A percentile compares a stretch with the other conserved stretches of the same genome.
phyloP scores from a whole-genome alignment of 2,329 filamentous ascomycete species.

The Aureobasidium pullulans region DNA sequence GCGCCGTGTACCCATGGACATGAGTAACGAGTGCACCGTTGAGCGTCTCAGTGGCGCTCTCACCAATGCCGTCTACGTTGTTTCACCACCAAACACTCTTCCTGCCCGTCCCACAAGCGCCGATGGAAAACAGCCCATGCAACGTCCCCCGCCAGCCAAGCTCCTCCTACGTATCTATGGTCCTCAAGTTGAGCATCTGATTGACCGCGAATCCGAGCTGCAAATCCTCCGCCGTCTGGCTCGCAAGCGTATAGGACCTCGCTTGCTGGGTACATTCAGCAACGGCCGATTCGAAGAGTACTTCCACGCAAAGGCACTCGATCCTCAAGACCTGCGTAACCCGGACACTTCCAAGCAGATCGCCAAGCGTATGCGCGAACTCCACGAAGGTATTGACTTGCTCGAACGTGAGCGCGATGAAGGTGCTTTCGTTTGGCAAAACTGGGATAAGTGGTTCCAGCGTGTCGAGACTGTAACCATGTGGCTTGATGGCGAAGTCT shows the following conservation, averaged over 20 bases:
- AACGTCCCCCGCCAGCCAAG: constrained; percentile 49
- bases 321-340: constrained; percentile 65
- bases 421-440: constrained; percentile 79
- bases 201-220: constrained; percentile 85
- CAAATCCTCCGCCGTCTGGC: constrained; percentile 78
- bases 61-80: constrained; percentile 94
- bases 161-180: constrained; percentile 88
- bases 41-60: constrained; percentile 80
- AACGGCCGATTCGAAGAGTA: constrained; percentile 97
- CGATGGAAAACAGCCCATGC: constrained; percentile 25
- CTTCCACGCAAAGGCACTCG: constrained; percentile 77
- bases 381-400: constrained; percentile 88
- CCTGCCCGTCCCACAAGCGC: constrained; percentile 29
- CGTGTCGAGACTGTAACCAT: constrained; percentile 55
- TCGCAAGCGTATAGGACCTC: constrained; percentile 86
- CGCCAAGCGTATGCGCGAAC: constrained; percentile 92
- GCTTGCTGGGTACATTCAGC: constrained; percentile 80
- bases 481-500: constrained; percentile 56
- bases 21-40: constrained; percentile 60
- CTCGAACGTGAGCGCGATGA: constrained; percentile 67
- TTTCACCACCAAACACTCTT: constrained; percentile 67
- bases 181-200: constrained; percentile 89
- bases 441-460: constrained; percentile 88
- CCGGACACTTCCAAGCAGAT: constrained; percentile 85
- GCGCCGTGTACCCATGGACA: constrained; percentile 70